phyloP scores from a whole-genome alignment of 2,329 filamentous ascomycete species.

The Grosmannia serpens region DNA sequence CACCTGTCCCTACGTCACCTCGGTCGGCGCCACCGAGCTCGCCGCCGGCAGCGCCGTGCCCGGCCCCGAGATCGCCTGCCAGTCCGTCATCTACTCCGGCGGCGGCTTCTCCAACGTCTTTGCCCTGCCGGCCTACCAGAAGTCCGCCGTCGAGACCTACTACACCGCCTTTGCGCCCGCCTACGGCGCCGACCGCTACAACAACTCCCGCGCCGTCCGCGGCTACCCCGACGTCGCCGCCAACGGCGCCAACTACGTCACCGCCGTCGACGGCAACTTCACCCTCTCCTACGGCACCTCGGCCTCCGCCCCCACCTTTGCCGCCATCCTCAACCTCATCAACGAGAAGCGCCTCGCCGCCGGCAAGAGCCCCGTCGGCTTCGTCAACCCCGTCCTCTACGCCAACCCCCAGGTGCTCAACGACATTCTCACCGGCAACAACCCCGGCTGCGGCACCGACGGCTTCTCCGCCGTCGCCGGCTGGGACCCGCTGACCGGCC shows the following conservation, averaged over 20 bases:
- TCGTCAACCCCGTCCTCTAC: conserved; percentile 22
- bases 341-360: conserved; percentile 48
- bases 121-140: conserved; percentile 29
- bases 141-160: conserved; percentile 10
- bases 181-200: conserved; percentile 26
- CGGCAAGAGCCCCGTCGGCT: conserved; percentile 28
- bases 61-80: conserved; percentile 31
- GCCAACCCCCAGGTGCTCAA: conserved; percentile 19
- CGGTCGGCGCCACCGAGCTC: conserved; percentile 39
- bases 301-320: conserved; percentile 40
- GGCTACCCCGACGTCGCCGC: conserved; percentile 17
- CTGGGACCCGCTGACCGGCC: conserved; percentile 17
- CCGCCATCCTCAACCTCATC: conserved; percentile 46
- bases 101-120: conserved; percentile 37
- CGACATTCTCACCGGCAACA: conserved; percentile 18
- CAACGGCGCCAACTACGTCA: conserved; percentile 22
- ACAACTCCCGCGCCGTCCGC: conserved; percentile 27
- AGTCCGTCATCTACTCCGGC: conserved; percentile 32
- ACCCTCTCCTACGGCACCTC: conserved; percentile 37
- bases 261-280: conserved; percentile 30
- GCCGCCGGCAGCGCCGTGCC: conserved; percentile 24
- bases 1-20: conserved; percentile 36
- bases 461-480: conserved; percentile 19
- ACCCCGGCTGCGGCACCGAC: conserved; percentile 21
- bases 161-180: conserved; percentile 24